Evolutionary conservation across 345 rosid species (phyloP), one percentile per base, ranked within the genome.

Genomic region (Erysimum cheiranthoides): DNA sequence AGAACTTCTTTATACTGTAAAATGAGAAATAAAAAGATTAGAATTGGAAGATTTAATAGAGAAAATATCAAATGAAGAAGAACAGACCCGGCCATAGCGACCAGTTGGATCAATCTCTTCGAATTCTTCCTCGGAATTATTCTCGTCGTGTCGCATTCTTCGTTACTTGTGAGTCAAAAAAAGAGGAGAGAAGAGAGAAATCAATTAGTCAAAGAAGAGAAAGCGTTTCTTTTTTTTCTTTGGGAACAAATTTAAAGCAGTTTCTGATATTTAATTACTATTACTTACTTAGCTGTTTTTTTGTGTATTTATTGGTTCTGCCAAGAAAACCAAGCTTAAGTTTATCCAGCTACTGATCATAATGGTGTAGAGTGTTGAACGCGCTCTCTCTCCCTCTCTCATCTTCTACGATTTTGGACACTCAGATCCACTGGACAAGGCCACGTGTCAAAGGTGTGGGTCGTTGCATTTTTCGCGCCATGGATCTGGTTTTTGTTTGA

Each of bases 71-170:
- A 66, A 51, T 1, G 27, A 35, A 18, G 68, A 17, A 27, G 62
- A 76, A 73, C 95, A 76, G 79, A 95, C 99, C 87, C 99, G 87
- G 78, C 90, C 84, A 71, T 95, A 95, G 16, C 99, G 97, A 77
- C 90, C 87, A 59, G 91, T 77, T 27, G 97, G 98, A 81, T 95
- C 98, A 78, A 78, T 79, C 78, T 95, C 99, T 8, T 83, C 92
- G 79, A 90, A 88, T 39, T 85, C 93, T 46, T 81, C 76, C 38
- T 92, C 96, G 3, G 87, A 74, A 71, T 82, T 88, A 27, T 90
- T 92, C 36, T 77, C 85, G 49, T 90, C 92, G 59, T 81, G 86
- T 71, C 62, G 30, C 80, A 77, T 77, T 53, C 39, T 62, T 43
- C 2, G 21, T 62, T 42, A 62, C 50, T 63, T 77, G 60, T 42